These are phyloP conservation scores for Diospyros kaki DNA, from an alignment of 148 eudicot species.

Conservation along the genomic window DNA sequence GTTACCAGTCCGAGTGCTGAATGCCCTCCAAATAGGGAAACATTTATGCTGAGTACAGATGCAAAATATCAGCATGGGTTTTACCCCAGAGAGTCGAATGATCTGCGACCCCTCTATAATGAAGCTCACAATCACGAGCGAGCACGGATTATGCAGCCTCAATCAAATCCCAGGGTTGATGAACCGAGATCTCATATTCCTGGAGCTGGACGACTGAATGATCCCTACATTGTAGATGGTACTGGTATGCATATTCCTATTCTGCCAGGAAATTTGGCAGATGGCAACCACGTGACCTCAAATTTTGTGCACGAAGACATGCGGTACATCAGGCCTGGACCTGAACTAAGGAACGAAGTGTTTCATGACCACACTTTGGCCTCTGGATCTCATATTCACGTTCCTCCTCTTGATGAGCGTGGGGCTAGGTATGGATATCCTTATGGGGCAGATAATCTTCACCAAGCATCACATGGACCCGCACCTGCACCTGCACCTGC, in stretches of 20 bases:
- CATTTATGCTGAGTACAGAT: slow-evolving; percentile 46
- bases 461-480: slow-evolving; percentile 51
- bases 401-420: slow-evolving; percentile 53
- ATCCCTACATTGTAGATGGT: slow-evolving; percentile 49
- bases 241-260: slow-evolving; percentile 35
- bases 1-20: slow-evolving; percentile 47
- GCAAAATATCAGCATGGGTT: slow-evolving; percentile 39
- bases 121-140: slow-evolving; percentile 51
- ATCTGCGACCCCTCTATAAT: slow-evolving; percentile 36
- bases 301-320: slow-evolving; percentile 53
- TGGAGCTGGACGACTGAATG: slow-evolving; percentile 59
- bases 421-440: slow-evolving; percentile 41
- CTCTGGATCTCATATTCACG: slow-evolving; percentile 47
- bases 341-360: slow-evolving; percentile 52
- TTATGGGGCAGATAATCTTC: slow-evolving; percentile 57
- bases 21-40: slow-evolving; percentile 58
- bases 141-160: slow-evolving; percentile 52
- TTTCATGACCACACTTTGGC: slow-evolving; percentile 48
- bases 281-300: slow-evolving; percentile 34
- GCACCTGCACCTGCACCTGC: slow-evolving; percentile 46
- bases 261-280: slow-evolving; percentile 34
- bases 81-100: slow-evolving; percentile 45
- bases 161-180: slow-evolving; percentile 38
- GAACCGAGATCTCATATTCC: slow-evolving; percentile 49
- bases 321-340: slow-evolving; percentile 42